Conservation (phyloP, 2,329 filamentous ascomycete genomes). For the Trichocomaceae sp. region DNA sequence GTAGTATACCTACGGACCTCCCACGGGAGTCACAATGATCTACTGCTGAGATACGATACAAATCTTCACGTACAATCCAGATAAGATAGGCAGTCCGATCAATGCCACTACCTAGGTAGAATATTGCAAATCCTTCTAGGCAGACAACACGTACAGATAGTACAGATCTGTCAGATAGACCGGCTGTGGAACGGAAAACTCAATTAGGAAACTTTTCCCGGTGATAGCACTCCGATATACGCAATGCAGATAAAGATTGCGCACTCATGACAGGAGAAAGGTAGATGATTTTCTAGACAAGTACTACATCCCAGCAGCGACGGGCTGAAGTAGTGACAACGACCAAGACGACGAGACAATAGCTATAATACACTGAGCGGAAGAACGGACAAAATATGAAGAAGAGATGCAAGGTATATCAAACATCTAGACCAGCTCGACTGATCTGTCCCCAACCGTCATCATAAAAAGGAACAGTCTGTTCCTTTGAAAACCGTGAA, state of each 20-base stretch:
- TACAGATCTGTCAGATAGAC: not conserved
- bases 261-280: too few relatives aligned
- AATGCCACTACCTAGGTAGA: too few relatives aligned
- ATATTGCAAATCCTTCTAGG: too few relatives aligned
- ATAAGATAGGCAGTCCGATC: not conserved
- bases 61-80: not conserved
- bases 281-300: not conserved
- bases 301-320: not conserved
- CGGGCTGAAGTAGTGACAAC: not conserved
- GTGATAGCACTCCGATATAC: too few relatives aligned
- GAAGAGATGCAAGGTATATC: not conserved
- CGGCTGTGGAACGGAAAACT: constrained; percentile 3
- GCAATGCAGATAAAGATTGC: too few relatives aligned
- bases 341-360: not conserved
- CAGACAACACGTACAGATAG: too few relatives aligned
- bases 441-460: not conserved
- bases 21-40: too few relatives aligned
- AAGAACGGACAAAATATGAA: not conserved
- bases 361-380: constrained; percentile 9
- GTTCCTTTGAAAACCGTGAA: not conserved
- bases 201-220: constrained; percentile 7
- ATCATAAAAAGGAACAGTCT: not conserved
- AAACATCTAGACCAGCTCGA: not conserved
- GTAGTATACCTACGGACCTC: not conserved
- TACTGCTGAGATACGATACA: not conserved